phyloP scores from a whole-genome alignment of 2,329 filamentous ascomycete species.

The Achaetomium macrosporum region DNA sequence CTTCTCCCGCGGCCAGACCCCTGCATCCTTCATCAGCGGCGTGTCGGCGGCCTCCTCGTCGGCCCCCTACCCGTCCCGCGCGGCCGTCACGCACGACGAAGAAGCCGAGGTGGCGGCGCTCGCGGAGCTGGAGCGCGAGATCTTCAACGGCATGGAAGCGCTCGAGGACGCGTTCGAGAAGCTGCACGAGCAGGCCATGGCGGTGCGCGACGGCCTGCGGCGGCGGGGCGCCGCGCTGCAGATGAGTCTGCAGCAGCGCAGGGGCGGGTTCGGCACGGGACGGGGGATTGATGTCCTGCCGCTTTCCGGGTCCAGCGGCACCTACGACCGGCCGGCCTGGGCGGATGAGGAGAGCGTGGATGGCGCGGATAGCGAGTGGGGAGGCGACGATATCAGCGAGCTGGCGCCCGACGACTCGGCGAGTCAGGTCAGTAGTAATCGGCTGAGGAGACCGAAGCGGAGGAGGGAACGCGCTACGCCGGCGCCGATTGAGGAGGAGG shows the following conservation, averaged over 20 bases:
- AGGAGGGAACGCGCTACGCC: slow-evolving; percentile 65
- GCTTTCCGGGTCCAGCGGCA: slow-evolving; percentile 41
- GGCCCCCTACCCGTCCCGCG: slow-evolving; percentile 33
- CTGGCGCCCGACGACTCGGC: slow-evolving; percentile 74
- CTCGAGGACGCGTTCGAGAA: slow-evolving; percentile 91
- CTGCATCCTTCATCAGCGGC: slow-evolving; percentile 51
- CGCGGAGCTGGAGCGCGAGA: slow-evolving; percentile 87
- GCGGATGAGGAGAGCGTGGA: slow-evolving; percentile 37
- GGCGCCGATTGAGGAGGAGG: slow-evolving; percentile 64
- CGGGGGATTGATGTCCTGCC: slow-evolving; percentile 49
- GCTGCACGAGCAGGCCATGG: slow-evolving; percentile 79
- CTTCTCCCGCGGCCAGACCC: slow-evolving; percentile 34
- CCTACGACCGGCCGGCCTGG: slow-evolving; percentile 44
- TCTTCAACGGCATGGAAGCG: slow-evolving; percentile 89
- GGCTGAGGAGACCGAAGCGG: slow-evolving; percentile 61
- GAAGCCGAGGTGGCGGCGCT: slow-evolving; percentile 87
- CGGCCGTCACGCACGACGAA: slow-evolving; percentile 80
- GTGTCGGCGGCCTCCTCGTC: slow-evolving; percentile 40
- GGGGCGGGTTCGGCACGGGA: slow-evolving; percentile 27
- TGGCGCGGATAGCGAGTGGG: slow-evolving; percentile 54
- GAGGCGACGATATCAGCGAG: slow-evolving; percentile 49
- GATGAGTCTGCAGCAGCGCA: slow-evolving; percentile 55
- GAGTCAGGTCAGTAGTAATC: slow-evolving; percentile 70
- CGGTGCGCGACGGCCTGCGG: slow-evolving; percentile 70
- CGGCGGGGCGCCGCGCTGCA: slow-evolving; percentile 75